Conservation (phyloP, 208 protist genomes). For the Trichomonas vaginalis region DNA sequence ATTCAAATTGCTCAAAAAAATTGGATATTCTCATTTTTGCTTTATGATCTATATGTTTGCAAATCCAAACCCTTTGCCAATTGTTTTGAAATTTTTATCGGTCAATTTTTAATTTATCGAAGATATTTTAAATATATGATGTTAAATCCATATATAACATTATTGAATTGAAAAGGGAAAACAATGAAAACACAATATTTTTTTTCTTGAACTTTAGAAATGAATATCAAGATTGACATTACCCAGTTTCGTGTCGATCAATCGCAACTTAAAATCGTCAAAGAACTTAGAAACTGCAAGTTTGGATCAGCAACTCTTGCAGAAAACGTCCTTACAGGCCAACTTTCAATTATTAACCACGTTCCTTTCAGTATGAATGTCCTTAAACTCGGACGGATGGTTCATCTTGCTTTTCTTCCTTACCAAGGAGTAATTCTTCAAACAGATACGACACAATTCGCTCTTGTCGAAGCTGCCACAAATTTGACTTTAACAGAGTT, state of each 20-base stretch:
- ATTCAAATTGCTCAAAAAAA: too few species aligned
- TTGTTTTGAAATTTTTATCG: too few species aligned
- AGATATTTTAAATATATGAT: too few species aligned
- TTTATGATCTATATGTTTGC: too few species aligned
- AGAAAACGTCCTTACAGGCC: not conserved
- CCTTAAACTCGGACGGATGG: not conserved
- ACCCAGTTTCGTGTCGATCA: not conserved
- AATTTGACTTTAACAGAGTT: not conserved
- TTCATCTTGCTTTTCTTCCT: not conserved
- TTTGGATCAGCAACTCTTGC: not conserved
- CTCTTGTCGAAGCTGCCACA: not conserved
- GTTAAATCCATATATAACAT: too few species aligned
- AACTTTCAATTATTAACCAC: not conserved
- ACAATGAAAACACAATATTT: too few species aligned
- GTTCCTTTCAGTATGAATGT: not conserved
- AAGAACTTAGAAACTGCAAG: not conserved
- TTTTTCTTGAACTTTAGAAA: too few species aligned
- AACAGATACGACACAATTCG: not conserved
- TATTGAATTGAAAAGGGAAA: too few species aligned
- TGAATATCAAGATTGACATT: not conserved
- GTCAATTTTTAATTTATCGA: too few species aligned
- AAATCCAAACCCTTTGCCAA: too few species aligned
- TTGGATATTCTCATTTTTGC: too few species aligned
- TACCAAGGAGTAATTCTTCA: not conserved
- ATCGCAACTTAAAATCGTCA: not conserved